Evolutionary conservation across 495 filamentous ascomycete species (phyloP).

Genomic region (Xylona heveae): DNA sequence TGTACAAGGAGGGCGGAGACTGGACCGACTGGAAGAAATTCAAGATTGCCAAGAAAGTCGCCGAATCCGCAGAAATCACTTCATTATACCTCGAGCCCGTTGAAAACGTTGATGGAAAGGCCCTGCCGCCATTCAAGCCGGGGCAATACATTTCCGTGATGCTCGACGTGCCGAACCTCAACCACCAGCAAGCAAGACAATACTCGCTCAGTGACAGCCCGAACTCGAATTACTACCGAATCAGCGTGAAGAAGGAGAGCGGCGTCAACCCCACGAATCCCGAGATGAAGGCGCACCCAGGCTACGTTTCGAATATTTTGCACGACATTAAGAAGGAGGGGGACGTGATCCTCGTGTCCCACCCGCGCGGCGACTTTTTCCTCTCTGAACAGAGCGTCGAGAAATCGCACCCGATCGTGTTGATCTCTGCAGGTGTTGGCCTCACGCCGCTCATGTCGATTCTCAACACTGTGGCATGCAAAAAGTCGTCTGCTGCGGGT

Average conservation of each 20-base stretch:
- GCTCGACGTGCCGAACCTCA: slow-evolving; percentile 31
- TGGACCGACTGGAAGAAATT: slow-evolving; percentile 50
- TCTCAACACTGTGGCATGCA: slow-evolving; percentile 31
- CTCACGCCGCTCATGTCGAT: slow-evolving; percentile 47
- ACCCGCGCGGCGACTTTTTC: slow-evolving; percentile 52
- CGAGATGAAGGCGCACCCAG: slow-evolving; percentile 25
- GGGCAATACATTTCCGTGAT: slow-evolving; percentile 52
- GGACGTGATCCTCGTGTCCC: slow-evolving; percentile 37
- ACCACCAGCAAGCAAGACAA: slow-evolving; percentile 42
- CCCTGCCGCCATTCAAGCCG: slow-evolving; percentile 36
- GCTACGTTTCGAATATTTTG: slow-evolving; percentile 49
- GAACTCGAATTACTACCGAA: slow-evolving; percentile 36
- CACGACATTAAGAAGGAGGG: slow-evolving; percentile 37
- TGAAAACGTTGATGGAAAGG: slow-evolving; percentile 35
- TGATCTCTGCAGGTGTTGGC: slow-evolving; percentile 51
- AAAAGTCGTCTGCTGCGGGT: too few species aligned
- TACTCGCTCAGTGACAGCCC: slow-evolving; percentile 50
- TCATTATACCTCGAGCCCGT: slow-evolving; percentile 51
- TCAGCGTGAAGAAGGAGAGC: slow-evolving; percentile 46
- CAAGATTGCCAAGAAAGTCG: slow-evolving; percentile 36
- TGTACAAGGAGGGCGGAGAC: slow-evolving; percentile 31
- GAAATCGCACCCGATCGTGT: slow-evolving; percentile 31
- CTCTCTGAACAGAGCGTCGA: slow-evolving; percentile 27
- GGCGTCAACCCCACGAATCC: slow-evolving; percentile 24
- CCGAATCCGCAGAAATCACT: slow-evolving; percentile 41